Base-by-base conservation (phyloP, 2,329 filamentous ascomycete genomes). In the Apiospora koreana region DNA sequence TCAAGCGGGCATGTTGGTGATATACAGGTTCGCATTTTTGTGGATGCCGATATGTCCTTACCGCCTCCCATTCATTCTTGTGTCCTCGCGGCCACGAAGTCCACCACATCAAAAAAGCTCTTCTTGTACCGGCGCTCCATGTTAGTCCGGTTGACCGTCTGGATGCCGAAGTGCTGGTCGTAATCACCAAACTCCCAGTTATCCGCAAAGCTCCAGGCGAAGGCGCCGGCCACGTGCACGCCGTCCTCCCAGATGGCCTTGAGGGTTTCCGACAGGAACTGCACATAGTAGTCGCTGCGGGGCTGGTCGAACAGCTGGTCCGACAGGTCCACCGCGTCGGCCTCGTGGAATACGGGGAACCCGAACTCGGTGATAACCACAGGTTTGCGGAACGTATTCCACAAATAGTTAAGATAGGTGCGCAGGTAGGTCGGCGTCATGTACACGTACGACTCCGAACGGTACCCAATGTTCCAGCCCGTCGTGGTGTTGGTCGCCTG, bases 391-490 rank as follows among this genome's bases (percentile, higher is more conserved):
- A 86, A 91, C 0, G 86, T 89, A 77, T 89, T 89, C 82, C 85
- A 88, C 2, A 91, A 79, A 74, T 90, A 91, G 73, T 81, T 85
- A 5, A 89, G 80, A 72, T 87, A 86, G 68, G 81, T 82, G 68
- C 87, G 83, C n/a, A 91, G 82, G 73, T 88, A 90, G 2, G 82
- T 83, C 0, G 88, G 89, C 0, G 89, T 86, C 43, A 86, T 85
- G 77, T 90, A 89, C n/a, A 87, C 84, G 74, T 89, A 88, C 2
- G 82, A 82, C 43, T 87, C 80, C 2, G 86, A 88, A 16, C 83
- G 81, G 72, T 89, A 88, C 25, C 88, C 88, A 66, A 90, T 86
- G 73, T 86, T 81, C 88, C 88, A 91, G 2, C 87, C 87, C 41
- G 84, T 84, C 1, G 80, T 77, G 48, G 86, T 86, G 1, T 77